Evolutionary conservation across 306 rosid species (phyloP).

Genomic region (Luffa acutangula): DNA sequence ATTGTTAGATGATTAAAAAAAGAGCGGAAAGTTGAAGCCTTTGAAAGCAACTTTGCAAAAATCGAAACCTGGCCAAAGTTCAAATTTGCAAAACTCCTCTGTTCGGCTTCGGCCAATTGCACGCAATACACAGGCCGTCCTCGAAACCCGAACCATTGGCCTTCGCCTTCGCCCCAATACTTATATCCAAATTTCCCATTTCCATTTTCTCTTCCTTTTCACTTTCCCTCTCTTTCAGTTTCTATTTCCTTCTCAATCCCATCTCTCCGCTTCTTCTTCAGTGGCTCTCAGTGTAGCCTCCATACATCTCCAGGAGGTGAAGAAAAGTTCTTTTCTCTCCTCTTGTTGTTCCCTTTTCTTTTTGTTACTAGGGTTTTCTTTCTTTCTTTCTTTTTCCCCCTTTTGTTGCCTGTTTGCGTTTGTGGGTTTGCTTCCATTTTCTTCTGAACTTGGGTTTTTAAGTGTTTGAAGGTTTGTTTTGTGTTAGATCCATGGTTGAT

Average conservation of each 20-base stretch:
- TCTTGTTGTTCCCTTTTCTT: neutral
- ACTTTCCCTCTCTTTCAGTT: constrained; percentile 41
- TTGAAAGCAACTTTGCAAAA: neutral
- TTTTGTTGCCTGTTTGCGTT: neutral
- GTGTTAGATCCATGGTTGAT: neutral
- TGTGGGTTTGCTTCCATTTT: neutral
- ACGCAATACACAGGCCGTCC: neutral
- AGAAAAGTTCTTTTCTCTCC: neutral
- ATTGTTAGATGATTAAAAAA: neutral
- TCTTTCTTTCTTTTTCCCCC: neutral
- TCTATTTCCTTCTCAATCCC: neutral
- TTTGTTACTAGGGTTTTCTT: neutral
- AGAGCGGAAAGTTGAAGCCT: neutral
- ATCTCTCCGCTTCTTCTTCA: neutral
- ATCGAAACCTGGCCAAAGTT: neutral
- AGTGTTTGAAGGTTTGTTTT: neutral
- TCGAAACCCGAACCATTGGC: neutral
- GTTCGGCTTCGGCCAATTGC: neutral
- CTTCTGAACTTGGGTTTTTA: neutral
- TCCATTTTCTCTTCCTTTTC: constrained; percentile 6
- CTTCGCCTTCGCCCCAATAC: neutral
- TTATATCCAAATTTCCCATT: neutral
- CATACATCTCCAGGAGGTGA: neutral
- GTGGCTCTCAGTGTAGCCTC: neutral
- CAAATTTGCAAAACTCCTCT: neutral